Percentiles rank a stretch among this genome's conserved stretches.
Evolutionary conservation across 2,329 filamentous ascomycete genomes (phyloP).

Genomic region (Nannizzia gypsea): DNA sequence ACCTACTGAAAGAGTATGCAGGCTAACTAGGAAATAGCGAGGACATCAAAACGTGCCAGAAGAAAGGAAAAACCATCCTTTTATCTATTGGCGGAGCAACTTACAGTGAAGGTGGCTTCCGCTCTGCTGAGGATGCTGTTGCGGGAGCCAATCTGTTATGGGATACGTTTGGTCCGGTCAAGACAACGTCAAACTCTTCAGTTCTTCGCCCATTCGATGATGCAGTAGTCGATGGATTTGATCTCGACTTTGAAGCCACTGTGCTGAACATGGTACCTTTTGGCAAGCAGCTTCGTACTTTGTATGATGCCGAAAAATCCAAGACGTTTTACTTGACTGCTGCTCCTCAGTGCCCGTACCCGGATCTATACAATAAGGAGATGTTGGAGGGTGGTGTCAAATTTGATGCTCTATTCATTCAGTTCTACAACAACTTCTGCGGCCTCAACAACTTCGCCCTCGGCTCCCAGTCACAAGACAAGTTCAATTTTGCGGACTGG

Average conservation of each 20-base stretch:
- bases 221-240: conserved; percentile 60
- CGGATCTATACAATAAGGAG: conserved; percentile 47
- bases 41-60: conserved; percentile 50
- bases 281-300: conserved; percentile 43
- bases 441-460: conserved; percentile 43
- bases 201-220: conserved; percentile 54
- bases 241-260: conserved; percentile 59
- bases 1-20: conserved; percentile 15
- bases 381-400: conserved; percentile 43
- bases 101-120: conserved; percentile 57
- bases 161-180: conserved; percentile 56
- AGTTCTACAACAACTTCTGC: conserved; percentile 61
- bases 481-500: conserved; percentile 54
- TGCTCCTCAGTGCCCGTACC: conserved; percentile 57
- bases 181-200: neutral
- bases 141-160: conserved; percentile 52
- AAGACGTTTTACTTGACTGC: conserved; percentile 51
- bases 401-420: conserved; percentile 52
- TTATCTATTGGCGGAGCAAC: conserved; percentile 61
- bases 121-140: conserved; percentile 40
- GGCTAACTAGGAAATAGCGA: conserved; percentile 10
- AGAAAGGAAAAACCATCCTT: conserved; percentile 56
- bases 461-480: conserved; percentile 36
- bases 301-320: conserved; percentile 42
- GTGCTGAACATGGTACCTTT: conserved; percentile 51